phyloP scores from a whole-genome alignment of 805 yeast genomes.

The Candida multigemmis region DNA sequence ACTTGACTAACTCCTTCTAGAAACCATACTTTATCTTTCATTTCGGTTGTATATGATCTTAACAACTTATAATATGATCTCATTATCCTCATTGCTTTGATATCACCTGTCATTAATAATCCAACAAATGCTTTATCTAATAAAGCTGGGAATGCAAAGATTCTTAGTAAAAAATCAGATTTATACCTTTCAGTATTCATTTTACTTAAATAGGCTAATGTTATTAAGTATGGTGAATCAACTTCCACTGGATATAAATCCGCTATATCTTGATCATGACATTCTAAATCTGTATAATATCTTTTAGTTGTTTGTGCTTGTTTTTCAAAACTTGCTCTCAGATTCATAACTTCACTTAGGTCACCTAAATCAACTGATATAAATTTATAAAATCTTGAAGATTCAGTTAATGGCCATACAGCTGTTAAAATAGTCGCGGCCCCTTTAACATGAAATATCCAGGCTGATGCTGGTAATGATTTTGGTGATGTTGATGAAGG shows the following conservation, averaged over 20 bases:
- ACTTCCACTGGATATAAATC: conserved; percentile 82
- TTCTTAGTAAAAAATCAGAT: conserved; percentile 76
- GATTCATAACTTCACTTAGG: conserved; percentile 61
- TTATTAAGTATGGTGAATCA: conserved; percentile 79
- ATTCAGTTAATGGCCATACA: conserved; percentile 75
- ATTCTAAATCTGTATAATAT: conserved; percentile 51
- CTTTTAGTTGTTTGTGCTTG: conserved; percentile 15
- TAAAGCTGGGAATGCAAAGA: conserved; percentile 89
- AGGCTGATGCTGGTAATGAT: conserved; percentile 84
- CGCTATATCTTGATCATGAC: conserved; percentile 79
- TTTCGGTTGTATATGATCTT: conserved; percentile 73
- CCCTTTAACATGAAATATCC: conserved; percentile 96
- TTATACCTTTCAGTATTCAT: conserved; percentile 73
- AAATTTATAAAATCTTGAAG: conserved; percentile 34
- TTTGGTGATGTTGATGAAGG: conserved; percentile 43
- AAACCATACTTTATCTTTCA: conserved; percentile 90
- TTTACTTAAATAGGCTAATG: conserved; percentile 78
- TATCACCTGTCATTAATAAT: conserved; percentile 74
- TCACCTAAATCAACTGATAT: conserved; percentile 83
- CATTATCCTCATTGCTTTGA: conserved; percentile 85
- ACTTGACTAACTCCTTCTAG: conserved; percentile 86
- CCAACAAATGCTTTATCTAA: conserved; percentile 74
- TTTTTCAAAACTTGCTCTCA: conserved; percentile 19
- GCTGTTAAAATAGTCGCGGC: conserved; percentile 94
- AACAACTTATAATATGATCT: conserved; percentile 77